Base-by-base conservation (phyloP, 768 basidiomycete genomes). In the Wakefieldia striispora region DNA sequence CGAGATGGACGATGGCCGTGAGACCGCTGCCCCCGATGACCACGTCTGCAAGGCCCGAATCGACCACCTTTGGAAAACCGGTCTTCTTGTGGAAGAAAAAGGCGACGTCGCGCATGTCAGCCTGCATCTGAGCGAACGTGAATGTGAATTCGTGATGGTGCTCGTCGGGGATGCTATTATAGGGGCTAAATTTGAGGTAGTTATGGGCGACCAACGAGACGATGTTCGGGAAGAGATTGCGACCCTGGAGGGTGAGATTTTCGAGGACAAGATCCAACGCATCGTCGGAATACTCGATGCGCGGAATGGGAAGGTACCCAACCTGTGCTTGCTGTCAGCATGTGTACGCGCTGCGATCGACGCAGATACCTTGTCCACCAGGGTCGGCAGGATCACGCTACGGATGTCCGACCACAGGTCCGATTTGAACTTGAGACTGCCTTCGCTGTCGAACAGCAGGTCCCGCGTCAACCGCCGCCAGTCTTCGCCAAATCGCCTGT, bases 261-360 rank as follows among this genome's bases (percentile, higher is more conserved):
- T 97, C 95, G 54, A 97, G 82, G 50, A 95, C 90, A 38, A 97
- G 78, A 59, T 97, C 95, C 52, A 95, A 71, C 6, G 76, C 63
- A 44, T 91, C 86, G 68, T 95, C 92, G 31, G 88, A 86, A 72
- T 97, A 98, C 69, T 97, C 95, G 64, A 94, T 82, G 31, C 93
- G 86, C 0, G 95, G 95, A 56, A 98, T 95, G 7, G 93, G 93
- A 47, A 95, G 64, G 59, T 91, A 87, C 19, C 86, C 86, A 43
- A 87, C 74, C 82, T 88, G 23, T 3, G 21, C 31, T 20, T 21
- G 26, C 3, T 26, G 37, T 49, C 14, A 53, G 40, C 12, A 13
- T 33, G 29, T 39, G 13, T 13, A 21, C 9, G 46, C 10, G 45
- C 20, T 36, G 14, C 24, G 23, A 41, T 50, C 2, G 1, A 36